Evolutionary conservation across 2,329 filamentous ascomycete species (phyloP), one percentile per base, ranked within the genome.

Genomic region (Venturia oleaginea): DNA sequence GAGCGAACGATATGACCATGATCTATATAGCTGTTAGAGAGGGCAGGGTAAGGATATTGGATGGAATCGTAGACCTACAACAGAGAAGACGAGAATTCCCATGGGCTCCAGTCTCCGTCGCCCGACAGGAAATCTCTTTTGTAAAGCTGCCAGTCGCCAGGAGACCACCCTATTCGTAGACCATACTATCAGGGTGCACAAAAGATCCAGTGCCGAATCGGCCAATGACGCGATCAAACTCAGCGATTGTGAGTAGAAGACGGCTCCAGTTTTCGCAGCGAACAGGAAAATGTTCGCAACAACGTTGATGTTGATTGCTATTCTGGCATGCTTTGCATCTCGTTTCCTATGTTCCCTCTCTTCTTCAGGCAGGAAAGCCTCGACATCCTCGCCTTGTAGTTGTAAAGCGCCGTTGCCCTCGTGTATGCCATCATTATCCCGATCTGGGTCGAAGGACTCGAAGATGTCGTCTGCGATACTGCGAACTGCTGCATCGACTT

Each of bases 1-100:
- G 90, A 67, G 86, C 84, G 76, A 94, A 93, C 0, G 88, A 90
- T 0, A 88, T 92, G 67, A 93, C 88, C 89, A 94, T 94, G 72
- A 93, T 90, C 68, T 86, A 84, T 8, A 60, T n/a, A 42, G 15
- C 15, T n/a, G 48, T 65, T 43, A 65, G 46, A 17, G 38, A 32
- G 19, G 15, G 24, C 22, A 22, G 22, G 22, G 17, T 27, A 6
- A 24, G 46, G 27, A 27, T 27, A n/a, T 22, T 17, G 11, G 55
- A 22, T 46, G 43, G 42, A 54, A 43, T 34, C 4, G 19, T 11
- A 61, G 11, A 64, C 55, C 27, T 27, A 86, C 83, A 66, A 92
- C 83, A 17, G 88, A 90, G 76, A 93, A 94, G 64, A 93, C 86
- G 6, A 94, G 79, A 2, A 94, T 87, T 32, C 90, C 90, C 6